Conservation (phyloP, 257 asterid genomes). For the Marsdenia floribunda region DNA sequence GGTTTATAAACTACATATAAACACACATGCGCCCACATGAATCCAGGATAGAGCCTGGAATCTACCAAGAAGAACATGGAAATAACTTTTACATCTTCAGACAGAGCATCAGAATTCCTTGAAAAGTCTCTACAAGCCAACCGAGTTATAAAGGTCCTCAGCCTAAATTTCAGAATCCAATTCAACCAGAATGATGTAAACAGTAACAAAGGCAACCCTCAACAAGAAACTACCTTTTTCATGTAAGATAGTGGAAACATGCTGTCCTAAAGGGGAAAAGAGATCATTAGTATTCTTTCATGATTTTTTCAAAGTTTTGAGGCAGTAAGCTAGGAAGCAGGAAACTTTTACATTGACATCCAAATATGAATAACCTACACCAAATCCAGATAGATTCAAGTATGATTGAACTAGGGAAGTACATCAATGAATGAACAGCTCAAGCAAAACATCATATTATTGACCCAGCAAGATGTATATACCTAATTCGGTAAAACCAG, state of each 20-base stretch:
- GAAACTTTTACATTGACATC: not conserved
- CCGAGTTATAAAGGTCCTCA: not conserved
- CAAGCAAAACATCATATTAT: not conserved
- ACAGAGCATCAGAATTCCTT: not conserved
- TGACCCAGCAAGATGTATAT: constrained; percentile 10
- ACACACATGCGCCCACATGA: not conserved
- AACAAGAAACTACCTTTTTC: not conserved
- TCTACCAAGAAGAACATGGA: not conserved
- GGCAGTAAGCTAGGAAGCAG: not conserved
- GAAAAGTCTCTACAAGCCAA: not conserved
- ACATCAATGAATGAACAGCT: not conserved
- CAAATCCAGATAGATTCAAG: not conserved
- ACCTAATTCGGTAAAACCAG: constrained; percentile 95
- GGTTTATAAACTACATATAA: too few relatives aligned
- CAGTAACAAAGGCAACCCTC: not conserved
- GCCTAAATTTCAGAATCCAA: not conserved
- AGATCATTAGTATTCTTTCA: not conserved
- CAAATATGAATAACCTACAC: not conserved
- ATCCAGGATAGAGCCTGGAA: not conserved
- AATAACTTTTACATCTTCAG: too few relatives aligned
- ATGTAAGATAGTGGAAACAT: not conserved
- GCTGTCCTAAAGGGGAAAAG: not conserved
- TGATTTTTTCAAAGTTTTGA: not conserved
- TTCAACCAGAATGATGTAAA: not conserved
- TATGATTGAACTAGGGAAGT: not conserved